These are phyloP conservation scores for Setaria viridis DNA, from an alignment of 202 grass and related monocot species.

Conservation along the genomic window DNA sequence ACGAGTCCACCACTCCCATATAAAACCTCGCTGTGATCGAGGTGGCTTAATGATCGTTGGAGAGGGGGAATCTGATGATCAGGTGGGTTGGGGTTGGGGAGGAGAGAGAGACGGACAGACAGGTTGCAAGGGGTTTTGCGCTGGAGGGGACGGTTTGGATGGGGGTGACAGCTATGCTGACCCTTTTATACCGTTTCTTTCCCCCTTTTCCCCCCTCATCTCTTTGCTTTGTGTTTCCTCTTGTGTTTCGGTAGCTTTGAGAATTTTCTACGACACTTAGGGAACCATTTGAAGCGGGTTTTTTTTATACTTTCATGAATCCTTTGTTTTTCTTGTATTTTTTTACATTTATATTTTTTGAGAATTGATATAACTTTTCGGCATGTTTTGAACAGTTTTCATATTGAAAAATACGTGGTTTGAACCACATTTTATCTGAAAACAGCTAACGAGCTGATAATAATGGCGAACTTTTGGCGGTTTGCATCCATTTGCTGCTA, in stretches of 20 bases:
- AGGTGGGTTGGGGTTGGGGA: slow-evolving; percentile 17
- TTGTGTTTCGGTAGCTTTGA: neutral
- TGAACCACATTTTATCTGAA: too few relatives aligned
- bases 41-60: slow-evolving; percentile 55
- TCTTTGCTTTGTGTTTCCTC: neutral
- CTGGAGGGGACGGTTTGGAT: slow-evolving; percentile 63
- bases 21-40: slow-evolving; percentile 39
- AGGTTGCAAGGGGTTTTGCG: slow-evolving; percentile 60
- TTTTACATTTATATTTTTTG: neutral
- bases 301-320: neutral
- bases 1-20: slow-evolving; percentile 1
- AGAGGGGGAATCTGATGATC: slow-evolving; percentile 34
- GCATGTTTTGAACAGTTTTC: neutral
- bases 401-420: neutral
- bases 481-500: neutral
- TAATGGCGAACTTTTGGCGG: too few relatives aligned
- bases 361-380: neutral
- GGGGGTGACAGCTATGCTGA: slow-evolving; percentile 48
- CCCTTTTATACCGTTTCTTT: slow-evolving; percentile 26
- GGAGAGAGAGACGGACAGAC: slow-evolving; percentile 40
- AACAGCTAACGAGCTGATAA: too few relatives aligned
- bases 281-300: neutral
- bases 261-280: neutral
- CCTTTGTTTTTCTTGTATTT: neutral
- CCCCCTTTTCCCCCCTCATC: too few relatives aligned